Evolutionary conservation across 192 early-diverging fungal genomes (phyloP), one percentile per base, ranked within the genome.

Genomic region (Coemansia sp.): DNA sequence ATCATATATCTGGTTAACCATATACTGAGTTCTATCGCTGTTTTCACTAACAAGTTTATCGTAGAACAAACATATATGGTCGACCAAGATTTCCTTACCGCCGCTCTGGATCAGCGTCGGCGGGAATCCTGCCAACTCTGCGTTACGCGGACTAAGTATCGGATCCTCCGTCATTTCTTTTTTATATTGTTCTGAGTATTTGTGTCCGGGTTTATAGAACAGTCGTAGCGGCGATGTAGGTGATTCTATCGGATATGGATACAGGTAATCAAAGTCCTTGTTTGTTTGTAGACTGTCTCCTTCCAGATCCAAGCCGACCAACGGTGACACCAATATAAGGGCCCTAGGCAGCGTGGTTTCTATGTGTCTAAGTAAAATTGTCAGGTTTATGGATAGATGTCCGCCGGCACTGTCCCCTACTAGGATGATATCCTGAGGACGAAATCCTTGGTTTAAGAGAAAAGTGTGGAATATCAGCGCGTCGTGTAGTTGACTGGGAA

Each of bases 371-470:
- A 77, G 63, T 20, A 72, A 31, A 8, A 68, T 40, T 12, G 63
- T 7, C n/a, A 77, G 61, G 5, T 30, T 29, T 7, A 77, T 20
- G 17, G 38, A 38, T 3, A 77, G 58, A 22, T 77, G 66, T 10
- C 69, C 70, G n/a, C 75, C 75, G 11, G 75, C 75, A 30, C 75
- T 77, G 20, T 77, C 75, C 1, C 75, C 70, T 0, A 38, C 40
- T 40, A 77, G n/a, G 12, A 72, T 50, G 7, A 77, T 72, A 18
- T 51, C 61, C n/a, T 61, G 25, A 0, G 69, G 51, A 12, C 49
- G 31, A 60, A 60, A 77, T 0, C 75, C 75, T 8, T 64, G 70
- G 0, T 28, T 17, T 17, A 68, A 0, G 28, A 77, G 40, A 54
- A 58, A 65, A 20, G 30, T 20, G 32, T 60, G 67, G 5, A 56